Evolutionary conservation across 306 rosid species (phyloP), one percentile per base, ranked within the genome.

Genomic region (Neltuma alba): DNA sequence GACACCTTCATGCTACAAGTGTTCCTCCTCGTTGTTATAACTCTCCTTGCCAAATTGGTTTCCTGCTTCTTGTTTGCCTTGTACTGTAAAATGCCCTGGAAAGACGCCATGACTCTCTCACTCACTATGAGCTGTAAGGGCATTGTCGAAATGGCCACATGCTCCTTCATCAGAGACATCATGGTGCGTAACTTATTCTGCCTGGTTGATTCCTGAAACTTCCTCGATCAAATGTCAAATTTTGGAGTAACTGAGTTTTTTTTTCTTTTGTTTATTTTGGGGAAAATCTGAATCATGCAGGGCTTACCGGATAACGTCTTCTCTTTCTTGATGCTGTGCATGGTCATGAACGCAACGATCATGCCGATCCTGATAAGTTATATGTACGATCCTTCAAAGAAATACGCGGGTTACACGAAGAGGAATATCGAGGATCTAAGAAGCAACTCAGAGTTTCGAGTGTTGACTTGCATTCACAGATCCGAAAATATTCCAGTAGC

Each of bases 111-210:
- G 1, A 81, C 83, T 1, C 50, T 91, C 6, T 77, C 92, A 23
- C 79, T 89, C 76, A 82, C 86, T 3, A 84, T 93, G 94, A 81
- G 74, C 65, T 79, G 80, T 76, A 89, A 91, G 85, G 98, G 94
- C 52, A 70, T 88, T 1, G 89, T 91, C 0, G 97, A 93, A 50
- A 79, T 93, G 82, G 88, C 87, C 18, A 66, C 38, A 2, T 78
- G 54, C 67, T 52, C 89, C 37, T 3, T 85, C 16, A 11, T 73
- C 31, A 74, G 76, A 77, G 94, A 86, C 54, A 11, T 13, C 2
- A 9, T n/a, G 55, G 96, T 91, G 82, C 7, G 30, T 10, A 18
- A 15, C 27, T 27, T 4, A 27, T 27, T 58, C 36, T 58, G 6
- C 7, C 25, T 50, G 3, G 7, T 9, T 52, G 28, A 27, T 52